phyloP scores from a whole-genome alignment of 371 early-diverging fungal species.

The Blakeslea trispora region DNA sequence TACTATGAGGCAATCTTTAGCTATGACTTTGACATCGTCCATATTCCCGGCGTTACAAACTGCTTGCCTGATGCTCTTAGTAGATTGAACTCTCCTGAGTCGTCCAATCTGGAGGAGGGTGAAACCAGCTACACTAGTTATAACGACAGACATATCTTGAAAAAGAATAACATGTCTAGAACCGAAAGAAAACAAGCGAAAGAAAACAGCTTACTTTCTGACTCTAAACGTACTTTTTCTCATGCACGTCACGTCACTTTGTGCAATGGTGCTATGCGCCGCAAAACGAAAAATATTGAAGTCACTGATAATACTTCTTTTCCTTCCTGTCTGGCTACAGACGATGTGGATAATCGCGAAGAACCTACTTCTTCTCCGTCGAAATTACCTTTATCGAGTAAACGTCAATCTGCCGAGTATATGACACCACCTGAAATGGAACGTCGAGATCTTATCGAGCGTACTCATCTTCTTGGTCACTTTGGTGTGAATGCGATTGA shows the following conservation, averaged over 20 bases:
- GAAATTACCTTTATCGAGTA: neutral
- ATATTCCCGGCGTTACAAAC: conserved; percentile 18
- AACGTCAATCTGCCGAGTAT: neutral
- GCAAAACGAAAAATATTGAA: no score
- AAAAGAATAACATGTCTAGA: neutral
- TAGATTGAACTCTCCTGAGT: conserved; percentile 8
- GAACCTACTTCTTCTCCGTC: no score
- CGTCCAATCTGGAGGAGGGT: conserved; percentile 11
- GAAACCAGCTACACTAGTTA: neutral
- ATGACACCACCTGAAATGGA: conserved; percentile 10
- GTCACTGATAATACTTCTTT: no score
- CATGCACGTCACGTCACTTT: neutral
- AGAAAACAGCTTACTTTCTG: no score
- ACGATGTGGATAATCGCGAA: no score
- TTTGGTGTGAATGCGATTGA: conserved; percentile 12
- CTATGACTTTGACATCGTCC: conserved; percentile 12
- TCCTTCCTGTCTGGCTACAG: no score
- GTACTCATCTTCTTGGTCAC: conserved; percentile 23
- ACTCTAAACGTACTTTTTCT: neutral
- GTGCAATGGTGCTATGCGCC: no score
- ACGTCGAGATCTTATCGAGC: conserved; percentile 9
- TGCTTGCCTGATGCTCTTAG: conserved; percentile 12
- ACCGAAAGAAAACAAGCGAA: no score
- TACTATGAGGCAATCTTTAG: conserved; percentile 5
- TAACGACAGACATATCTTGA: neutral